phyloP scores from a whole-genome alignment of 2,329 filamentous ascomycete genomes.

The Fusarium decemcellulare region DNA sequence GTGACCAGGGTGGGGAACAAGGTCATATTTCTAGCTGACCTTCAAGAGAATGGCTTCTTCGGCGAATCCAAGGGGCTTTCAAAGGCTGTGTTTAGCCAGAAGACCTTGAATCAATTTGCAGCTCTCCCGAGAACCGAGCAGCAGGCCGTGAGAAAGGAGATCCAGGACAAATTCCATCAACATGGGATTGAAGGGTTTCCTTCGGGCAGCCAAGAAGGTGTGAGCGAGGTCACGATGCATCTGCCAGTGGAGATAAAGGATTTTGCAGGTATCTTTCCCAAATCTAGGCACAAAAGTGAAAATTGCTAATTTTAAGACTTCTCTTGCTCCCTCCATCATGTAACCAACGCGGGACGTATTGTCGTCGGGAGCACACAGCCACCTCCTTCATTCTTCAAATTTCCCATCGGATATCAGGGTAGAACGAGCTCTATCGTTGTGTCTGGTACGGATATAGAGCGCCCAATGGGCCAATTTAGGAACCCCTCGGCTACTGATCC shows the following conservation, averaged over 20 bases:
- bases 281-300: fast-evolving
- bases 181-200: conserved; percentile 13
- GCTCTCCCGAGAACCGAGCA: conserved; percentile 2
- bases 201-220: conserved; percentile 11
- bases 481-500: conserved; percentile 34
- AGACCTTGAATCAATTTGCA: conserved; percentile 28
- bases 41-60: conserved; percentile 51
- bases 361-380: conserved; percentile 56
- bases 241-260: conserved; percentile 69
- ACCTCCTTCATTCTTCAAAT: conserved; percentile 62
- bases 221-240: conserved; percentile 56
- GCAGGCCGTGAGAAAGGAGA: background rate
- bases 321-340: conserved; percentile 67
- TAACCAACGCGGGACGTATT: conserved; percentile 62
- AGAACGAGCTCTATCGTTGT: conserved; percentile 67
- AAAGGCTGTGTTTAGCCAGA: conserved; percentile 4
- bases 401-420: conserved; percentile 68
- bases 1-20: conserved; percentile 66
- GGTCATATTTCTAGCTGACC: conserved; percentile 65
- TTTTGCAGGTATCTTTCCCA: conserved; percentile 56
- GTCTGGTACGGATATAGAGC: conserved; percentile 61
- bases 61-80: conserved; percentile 39
- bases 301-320: conserved; percentile 58
- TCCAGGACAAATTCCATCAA: background rate
- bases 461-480: conserved; percentile 62